Base-by-base conservation (phyloP, 1,284 basidiomycete species). In the Malassezia yamatoensis region DNA sequence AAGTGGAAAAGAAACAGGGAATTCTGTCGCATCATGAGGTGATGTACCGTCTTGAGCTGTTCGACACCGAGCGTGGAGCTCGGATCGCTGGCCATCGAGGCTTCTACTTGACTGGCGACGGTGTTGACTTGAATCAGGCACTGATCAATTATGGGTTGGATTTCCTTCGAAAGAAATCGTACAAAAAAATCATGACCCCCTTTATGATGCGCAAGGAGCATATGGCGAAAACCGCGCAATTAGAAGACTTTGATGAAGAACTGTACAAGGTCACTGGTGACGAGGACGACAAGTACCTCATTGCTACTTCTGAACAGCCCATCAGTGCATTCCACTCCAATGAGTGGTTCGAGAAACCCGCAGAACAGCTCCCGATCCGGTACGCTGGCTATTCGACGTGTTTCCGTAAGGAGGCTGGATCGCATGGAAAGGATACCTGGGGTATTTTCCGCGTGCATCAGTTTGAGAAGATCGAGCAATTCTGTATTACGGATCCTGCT, bases 391-490 rank as follows among this genome's bases (percentile, higher is more conserved):
- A 82, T 76, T 82, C 81, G 69, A 98, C 93, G n/a, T 98, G 93
- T 77, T 99, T 99, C 85, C 83, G 94, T 45, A 98, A 96, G 78
- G 93, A 99, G 78, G 93, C 93, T 4, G 94, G 93, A 45, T 87
- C 88, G 5, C 89, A 90, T 42, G 94, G 94, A 13, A 86, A 90
- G 54, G 94, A 99, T 72, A 96, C 94, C 78, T 96, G 93, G 90
- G 94, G 93, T 57, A 96, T 96, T 77, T 98, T 98, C 84, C 88
- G 94, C 36, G 91, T 98, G 49, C 94, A 99, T 76, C 94, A 99
- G 78, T 99, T 99, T 68, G 94, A 99, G 78, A 99, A 99, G 79
- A 82, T 99, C 50, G 94, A 99, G 76, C 82, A 83, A 75, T 98
- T 98, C 78, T 85, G 87, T 79, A 82, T 99, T 66, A 96, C 91